Base-by-base conservation (phyloP, 352 stramenopile species). In the Phytopythium kandeliae region DNA sequence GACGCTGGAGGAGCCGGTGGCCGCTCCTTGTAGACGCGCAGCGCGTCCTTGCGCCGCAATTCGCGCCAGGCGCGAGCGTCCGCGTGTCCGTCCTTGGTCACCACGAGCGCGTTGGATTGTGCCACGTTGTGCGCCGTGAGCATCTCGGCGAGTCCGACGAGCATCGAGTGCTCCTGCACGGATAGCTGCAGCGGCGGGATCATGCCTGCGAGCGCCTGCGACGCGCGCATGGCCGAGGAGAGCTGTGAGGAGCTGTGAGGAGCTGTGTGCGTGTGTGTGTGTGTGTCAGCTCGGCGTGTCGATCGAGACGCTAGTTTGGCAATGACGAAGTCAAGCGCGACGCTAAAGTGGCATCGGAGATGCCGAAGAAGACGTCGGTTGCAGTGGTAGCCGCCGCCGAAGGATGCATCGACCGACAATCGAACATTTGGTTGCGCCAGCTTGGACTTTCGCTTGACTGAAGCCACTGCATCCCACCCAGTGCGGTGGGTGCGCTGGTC, bases 51-150 rank as follows among this genome's bases (percentile, higher is more conserved):
- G 17, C 54, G 54, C 8, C 62, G 60, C 16, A 77, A 45, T 57
- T 74, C 58, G 2, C 60, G 54, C 67, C 67, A 77, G 4, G 52
- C 55, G 17, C 57, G 48, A 0, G 66, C 42, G 26, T 80, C 69
- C 6, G 75, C 57, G 22, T 73, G 57, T 4, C 71, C 71, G 37
- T 75, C 54, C 55, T 80, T 70, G 2, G 69, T 65, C 41, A 68
- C 37, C 19, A 81, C 59, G 24, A 78, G 67, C 17, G 62, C 63
- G 57, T 81, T 69, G 51, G 78, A 83, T 43, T 85, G 69, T 7
- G 51, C 45, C 21, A 85, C 65, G 47, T 78, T 77, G 51, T 85
- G 66, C 34, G 35, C 57, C 31, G 70, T 46, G n/a, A 83, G 68
- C 1, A 65, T 69, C 15, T 69, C 62, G n/a, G 55, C 49, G 15